phyloP scores from a whole-genome alignment of 1,139 yeast species.

The Kurtzmaniella quercitrusa region DNA sequence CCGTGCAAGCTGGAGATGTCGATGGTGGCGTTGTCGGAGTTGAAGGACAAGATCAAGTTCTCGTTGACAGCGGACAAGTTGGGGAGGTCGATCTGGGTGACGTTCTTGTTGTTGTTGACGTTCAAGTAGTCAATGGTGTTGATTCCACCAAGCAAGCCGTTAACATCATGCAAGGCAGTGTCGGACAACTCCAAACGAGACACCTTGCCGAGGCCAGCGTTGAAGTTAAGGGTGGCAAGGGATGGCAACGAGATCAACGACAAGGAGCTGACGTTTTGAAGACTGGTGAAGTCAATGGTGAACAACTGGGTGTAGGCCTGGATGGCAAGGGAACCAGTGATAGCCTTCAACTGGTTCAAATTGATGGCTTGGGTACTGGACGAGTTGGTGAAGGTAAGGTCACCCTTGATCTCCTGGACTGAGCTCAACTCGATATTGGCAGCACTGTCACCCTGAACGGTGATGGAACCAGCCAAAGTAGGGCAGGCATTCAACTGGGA shows the following conservation, averaged over 20 bases:
- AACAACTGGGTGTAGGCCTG: constrained; percentile 40
- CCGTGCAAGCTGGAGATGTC: constrained; percentile 33
- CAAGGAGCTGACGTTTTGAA: constrained; percentile 28
- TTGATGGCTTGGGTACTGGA: constrained; percentile 35
- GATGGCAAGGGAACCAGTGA: constrained; percentile 34
- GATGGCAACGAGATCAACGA: constrained; percentile 42
- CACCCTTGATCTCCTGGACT: constrained; percentile 33
- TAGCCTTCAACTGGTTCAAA: constrained; percentile 26
- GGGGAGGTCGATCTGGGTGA: constrained; percentile 33
- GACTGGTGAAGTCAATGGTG: constrained; percentile 32
- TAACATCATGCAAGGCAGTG: constrained; percentile 39
- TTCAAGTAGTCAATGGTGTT: constrained; percentile 32
- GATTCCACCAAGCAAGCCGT: constrained; percentile 29
- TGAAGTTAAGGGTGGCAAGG: constrained; percentile 34
- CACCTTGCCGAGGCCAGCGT: constrained; percentile 34
- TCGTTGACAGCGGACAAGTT: constrained; percentile 31
- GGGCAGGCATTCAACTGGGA: constrained; percentile 35
- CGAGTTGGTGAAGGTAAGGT: constrained; percentile 35
- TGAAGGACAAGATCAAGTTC: constrained; percentile 38
- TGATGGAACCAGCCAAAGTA: constrained; percentile 38
- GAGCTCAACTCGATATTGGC: constrained; percentile 29
- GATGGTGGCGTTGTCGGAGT: constrained; percentile 39
- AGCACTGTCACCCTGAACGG: constrained; percentile 35
- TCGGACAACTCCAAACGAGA: constrained; percentile 35
- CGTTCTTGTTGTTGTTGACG: constrained; percentile 45